phyloP scores from a whole-genome alignment of 2,329 filamentous ascomycete genomes.

The Teratosphaeria destructans region DNA sequence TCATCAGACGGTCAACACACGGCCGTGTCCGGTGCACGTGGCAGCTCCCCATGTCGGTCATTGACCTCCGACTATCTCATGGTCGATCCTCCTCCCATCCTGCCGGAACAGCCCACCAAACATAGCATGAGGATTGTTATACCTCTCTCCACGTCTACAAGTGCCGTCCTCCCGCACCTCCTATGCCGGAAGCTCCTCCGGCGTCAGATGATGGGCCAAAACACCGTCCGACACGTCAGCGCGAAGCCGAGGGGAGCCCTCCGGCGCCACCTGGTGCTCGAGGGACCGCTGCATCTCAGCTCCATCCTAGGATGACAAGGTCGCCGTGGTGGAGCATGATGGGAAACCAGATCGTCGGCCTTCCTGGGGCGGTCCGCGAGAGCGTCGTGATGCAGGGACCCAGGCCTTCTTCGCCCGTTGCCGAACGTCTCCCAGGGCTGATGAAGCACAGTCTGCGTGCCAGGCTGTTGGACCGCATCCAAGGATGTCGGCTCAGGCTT shows the following conservation, averaged over 20 bases:
- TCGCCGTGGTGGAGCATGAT: constrained; percentile 52
- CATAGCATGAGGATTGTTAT: too few species aligned
- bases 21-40: neutral
- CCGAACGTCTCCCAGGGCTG: constrained; percentile 19
- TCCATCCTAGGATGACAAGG: constrained; percentile 55
- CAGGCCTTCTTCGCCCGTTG: constrained; percentile 46
- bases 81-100: too few species aligned
- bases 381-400: constrained; percentile 53
- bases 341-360: constrained; percentile 28
- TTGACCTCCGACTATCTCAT: too few species aligned
- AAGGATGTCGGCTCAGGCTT: neutral
- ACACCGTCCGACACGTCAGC: constrained; percentile 45
- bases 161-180: constrained; percentile 24
- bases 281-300: constrained; percentile 48
- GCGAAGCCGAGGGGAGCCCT: constrained; percentile 45
- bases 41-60: neutral
- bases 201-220: constrained; percentile 33
- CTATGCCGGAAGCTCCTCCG: constrained; percentile 29
- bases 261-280: constrained; percentile 47
- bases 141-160: too few species aligned
- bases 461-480: constrained; percentile 16
- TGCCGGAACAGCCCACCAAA: too few species aligned
- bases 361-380: constrained; percentile 31
- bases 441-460: constrained; percentile 15
- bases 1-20: neutral